Percentiles rank a stretch among this genome's conserved stretches.
Evolutionary conservation across 805 yeast species (phyloP).

Genomic region (Ogataea kodamae): DNA sequence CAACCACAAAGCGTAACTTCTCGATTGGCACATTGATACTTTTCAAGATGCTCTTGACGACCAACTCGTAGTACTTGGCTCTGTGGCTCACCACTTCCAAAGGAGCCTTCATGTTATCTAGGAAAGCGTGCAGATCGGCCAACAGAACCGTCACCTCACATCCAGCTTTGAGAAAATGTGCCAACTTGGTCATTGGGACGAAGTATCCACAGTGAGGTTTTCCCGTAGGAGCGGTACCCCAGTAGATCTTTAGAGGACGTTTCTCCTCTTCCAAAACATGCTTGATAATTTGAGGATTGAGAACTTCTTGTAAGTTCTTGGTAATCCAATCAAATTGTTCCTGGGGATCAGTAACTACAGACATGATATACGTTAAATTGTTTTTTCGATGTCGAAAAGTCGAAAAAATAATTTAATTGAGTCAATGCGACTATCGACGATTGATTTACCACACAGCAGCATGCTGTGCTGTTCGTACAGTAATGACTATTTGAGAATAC

Average conservation of each 20-base stretch:
- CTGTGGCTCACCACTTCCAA: conserved; percentile 85
- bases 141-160: conserved; percentile 87
- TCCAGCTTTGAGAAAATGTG: conserved; percentile 93
- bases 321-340: conserved; percentile 75
- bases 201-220: conserved; percentile 98
- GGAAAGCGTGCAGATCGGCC: conserved; percentile 95
- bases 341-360: conserved; percentile 41
- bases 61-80: conserved; percentile 81
- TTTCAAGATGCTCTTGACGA: conserved; percentile 79
- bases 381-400: no score
- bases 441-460: no score
- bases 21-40: conserved; percentile 92
- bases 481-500: no score
- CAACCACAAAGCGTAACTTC: conserved; percentile 75
- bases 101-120: conserved; percentile 98
- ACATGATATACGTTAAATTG: no score
- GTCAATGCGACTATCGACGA: conserved; percentile 17
- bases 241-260: conserved; percentile 82
- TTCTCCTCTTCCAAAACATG: conserved; percentile 76
- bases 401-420: no score
- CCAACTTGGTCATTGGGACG: conserved; percentile 95
- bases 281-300: conserved; percentile 83
- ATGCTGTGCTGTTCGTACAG: no score
- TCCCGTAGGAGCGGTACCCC: conserved; percentile 99
- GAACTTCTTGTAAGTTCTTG: conserved; percentile 84